Conservation (phyloP, 768 basidiomycete genomes). For the Termitomyces sp. region DNA sequence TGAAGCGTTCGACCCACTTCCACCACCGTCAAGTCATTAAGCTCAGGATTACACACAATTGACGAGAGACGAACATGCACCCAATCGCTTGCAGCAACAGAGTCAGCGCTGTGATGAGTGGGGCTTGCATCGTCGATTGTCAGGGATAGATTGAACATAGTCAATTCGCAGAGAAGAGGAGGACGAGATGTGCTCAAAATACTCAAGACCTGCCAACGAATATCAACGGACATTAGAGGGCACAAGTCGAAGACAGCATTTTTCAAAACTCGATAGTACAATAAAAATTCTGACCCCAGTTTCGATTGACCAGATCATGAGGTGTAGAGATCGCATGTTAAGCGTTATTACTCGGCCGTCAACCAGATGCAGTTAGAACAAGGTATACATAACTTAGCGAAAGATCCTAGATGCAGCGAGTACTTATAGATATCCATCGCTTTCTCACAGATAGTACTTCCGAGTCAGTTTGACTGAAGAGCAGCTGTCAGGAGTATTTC, state of each 20-base stretch:
- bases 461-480: not conserved
- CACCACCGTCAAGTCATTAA: not conserved
- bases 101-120: not conserved
- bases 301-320: not conserved
- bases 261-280: not conserved
- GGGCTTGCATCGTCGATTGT: constrained; percentile 6
- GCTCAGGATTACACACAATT: too few relatives aligned
- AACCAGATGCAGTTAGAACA: not conserved
- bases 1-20: not conserved
- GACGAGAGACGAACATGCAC: too few relatives aligned
- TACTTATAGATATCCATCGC: not conserved
- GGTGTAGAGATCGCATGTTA: not conserved
- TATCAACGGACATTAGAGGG: not conserved
- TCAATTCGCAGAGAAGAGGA: not conserved
- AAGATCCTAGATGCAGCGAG: not conserved
- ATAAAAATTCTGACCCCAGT: not conserved
- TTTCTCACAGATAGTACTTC: not conserved
- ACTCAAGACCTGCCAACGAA: too few relatives aligned
- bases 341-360: not conserved
- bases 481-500: not conserved
- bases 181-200: not conserved
- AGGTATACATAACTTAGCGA: not conserved
- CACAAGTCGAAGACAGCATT: not conserved
- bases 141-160: constrained; percentile 2
- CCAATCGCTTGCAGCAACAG: not conserved